Evolutionary conservation across 371 early-diverging fungal genomes (phyloP), one percentile per base, ranked within the genome.

Genomic region (Mortierella sp.): DNA sequence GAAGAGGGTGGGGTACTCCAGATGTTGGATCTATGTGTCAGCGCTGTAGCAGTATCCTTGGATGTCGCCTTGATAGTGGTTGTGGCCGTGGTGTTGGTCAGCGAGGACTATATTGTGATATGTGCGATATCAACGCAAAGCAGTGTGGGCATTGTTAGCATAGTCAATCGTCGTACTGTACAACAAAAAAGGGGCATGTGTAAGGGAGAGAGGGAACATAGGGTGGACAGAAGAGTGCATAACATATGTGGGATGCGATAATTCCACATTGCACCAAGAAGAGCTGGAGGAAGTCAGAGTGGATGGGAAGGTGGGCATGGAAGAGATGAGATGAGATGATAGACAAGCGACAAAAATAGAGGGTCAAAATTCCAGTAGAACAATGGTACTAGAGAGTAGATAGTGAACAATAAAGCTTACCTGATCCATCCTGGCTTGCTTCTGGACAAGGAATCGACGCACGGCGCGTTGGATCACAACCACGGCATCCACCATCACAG

Each of bases 401-500:
- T 32, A 29, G 5, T 32, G 60, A 60, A 32, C 7, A 71, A 29
- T 4, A 71, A 38, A 3, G 11, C 21, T 10, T 77, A 80, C 80
- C 68, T 80, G 68, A n/a, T 60, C 56, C 11, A 48, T 43, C 63
- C 70, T 70, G 70, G 75, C 29, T 35, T 21, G 77, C 75, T 80
- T 83, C 43, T 70, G 80, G 43, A 48, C 63, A 75, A 83, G 84
- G 75, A 77, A 80, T 83, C 77, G 65, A 38, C 80, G 80, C 21
- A 80, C 21, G 24, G 84, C 84, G 56, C 84, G 84, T 68, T 83
- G 84, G 41, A 83, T 77, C n/a, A 63, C 38, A 51, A 76, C 29
- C 44, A 27, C 77, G n/a, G 84, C 84, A 11, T 56, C 70, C 32
- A 72, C 11, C 6, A n/a, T 38, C 10, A 21, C 6, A 44, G 48